Evolutionary conservation across 345 rosid genomes (phyloP).

Genomic region (Limnanthes douglasii): DNA sequence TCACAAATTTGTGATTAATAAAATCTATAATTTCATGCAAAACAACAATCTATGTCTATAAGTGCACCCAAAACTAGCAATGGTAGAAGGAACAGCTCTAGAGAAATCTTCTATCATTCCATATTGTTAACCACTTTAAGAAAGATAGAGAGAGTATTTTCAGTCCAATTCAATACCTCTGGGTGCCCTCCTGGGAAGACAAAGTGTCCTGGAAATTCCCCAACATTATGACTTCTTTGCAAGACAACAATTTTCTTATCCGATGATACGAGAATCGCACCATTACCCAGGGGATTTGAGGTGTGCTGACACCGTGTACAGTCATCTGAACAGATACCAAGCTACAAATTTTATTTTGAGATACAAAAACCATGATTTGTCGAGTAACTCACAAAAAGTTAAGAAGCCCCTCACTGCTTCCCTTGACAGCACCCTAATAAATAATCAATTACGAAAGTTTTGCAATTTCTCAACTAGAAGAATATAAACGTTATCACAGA

Average conservation of each 20-base stretch:
- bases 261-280: conserved; percentile 56
- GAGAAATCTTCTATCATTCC: background rate
- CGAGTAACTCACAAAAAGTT: no score
- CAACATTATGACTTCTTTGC: conserved; percentile 75
- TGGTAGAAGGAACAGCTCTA: background rate
- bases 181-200: conserved; percentile 97
- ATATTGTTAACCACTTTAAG: no score
- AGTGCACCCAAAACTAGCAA: background rate
- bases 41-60: background rate
- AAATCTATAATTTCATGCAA: background rate
- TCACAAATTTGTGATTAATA: background rate
- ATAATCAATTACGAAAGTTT: no score
- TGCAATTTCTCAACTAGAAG: no score
- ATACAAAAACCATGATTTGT: no score
- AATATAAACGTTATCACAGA: no score
- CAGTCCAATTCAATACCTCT: conserved; percentile 31
- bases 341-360: background rate
- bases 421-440: no score
- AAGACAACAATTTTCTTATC: conserved; percentile 58
- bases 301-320: conserved; percentile 46
- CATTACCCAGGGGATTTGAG: conserved; percentile 79
- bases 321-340: conserved; percentile 35
- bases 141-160: background rate
- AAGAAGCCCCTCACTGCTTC: no score
- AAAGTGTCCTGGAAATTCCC: conserved; percentile 83